Conservation (phyloP, 352 stramenopile genomes). For the Phytophthora brassicae region DNA sequence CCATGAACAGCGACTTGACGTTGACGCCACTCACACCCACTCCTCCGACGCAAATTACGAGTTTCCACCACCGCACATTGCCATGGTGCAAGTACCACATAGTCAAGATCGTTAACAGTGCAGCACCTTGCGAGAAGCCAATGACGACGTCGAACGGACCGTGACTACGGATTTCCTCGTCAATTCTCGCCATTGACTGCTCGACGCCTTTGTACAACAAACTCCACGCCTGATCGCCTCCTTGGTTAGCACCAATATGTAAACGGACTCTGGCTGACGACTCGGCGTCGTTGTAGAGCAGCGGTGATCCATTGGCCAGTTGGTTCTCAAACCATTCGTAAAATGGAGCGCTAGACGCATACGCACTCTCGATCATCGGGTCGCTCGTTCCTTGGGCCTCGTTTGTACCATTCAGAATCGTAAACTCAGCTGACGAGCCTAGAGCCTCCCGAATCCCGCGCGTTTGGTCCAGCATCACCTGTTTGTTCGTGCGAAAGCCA, state of each 20-base stretch:
- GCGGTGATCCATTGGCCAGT: constrained; percentile 21
- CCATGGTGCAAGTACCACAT: constrained; percentile 39
- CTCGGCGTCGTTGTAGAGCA: constrained; percentile 39
- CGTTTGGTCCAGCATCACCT: constrained; percentile 50
- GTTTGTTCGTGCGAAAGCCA: constrained; percentile 52
- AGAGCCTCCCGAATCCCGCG: constrained; percentile 39
- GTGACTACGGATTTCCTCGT: constrained; percentile 31
- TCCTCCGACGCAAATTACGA: constrained; percentile 40
- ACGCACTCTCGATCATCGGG: constrained; percentile 36
- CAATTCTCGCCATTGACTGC: constrained; percentile 39
- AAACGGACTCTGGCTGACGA: constrained; percentile 30
- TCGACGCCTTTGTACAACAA: constrained; percentile 39
- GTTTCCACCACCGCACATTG: constrained; percentile 37
- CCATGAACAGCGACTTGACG: constrained; percentile 40
- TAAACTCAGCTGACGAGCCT: constrained; percentile 38
- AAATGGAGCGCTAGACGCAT: constrained; percentile 34
- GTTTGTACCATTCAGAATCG: constrained; percentile 44
- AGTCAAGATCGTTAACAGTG: constrained; percentile 41
- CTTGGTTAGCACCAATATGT: constrained; percentile 30
- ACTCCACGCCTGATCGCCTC: constrained; percentile 32
- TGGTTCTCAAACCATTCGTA: constrained; percentile 54
- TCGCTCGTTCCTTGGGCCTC: constrained; percentile 39
- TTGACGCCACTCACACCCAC: constrained; percentile 38
- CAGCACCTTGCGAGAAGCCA: constrained; percentile 52
- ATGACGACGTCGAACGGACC: constrained; percentile 52